phyloP scores from a whole-genome alignment of 2,329 filamentous ascomycete genomes.

The Eurotiales sp. region DNA sequence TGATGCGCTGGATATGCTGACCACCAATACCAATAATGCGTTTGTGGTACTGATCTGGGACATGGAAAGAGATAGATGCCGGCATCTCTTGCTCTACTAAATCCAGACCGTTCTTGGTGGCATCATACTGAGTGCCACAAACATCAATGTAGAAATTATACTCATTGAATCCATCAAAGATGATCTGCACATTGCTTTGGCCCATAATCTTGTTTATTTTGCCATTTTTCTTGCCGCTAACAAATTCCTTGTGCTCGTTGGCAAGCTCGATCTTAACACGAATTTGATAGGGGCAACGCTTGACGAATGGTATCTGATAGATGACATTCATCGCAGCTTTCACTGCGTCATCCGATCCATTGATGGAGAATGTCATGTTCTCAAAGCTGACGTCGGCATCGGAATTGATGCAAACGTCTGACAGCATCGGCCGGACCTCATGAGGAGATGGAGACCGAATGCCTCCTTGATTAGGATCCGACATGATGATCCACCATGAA shows the following conservation, averaged over 20 bases:
- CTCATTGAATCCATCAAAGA: constrained; percentile 98
- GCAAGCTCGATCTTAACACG: constrained; percentile 97
- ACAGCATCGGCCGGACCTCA: constrained; percentile 85
- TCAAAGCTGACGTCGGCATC: constrained; percentile 94
- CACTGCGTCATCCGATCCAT: constrained; percentile 92
- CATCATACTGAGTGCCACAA: constrained; percentile 85
- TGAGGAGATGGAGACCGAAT: constrained; percentile 58
- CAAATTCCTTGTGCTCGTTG: constrained; percentile 99
- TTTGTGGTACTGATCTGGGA: constrained; percentile 98
- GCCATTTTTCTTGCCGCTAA: constrained; percentile 98
- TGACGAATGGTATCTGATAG: constrained; percentile 84
- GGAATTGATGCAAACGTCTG: constrained; percentile 93
- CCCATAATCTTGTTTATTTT: constrained; percentile 99
- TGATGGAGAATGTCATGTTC: constrained; percentile 88
- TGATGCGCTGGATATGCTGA: constrained; percentile 98
- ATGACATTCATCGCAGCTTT: constrained; percentile 94
- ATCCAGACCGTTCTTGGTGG: constrained; percentile 85
- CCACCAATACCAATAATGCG: constrained; percentile 98
- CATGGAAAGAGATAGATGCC: constrained; percentile 97
- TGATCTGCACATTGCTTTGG: constrained; percentile 97
- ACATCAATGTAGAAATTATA: constrained; percentile 99
- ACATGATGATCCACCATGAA: constrained; percentile 87
- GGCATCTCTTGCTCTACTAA: constrained; percentile 99
- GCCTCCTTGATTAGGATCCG: constrained; percentile 59
- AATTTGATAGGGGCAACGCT: constrained; percentile 84